These are phyloP conservation scores for Ophiognomonia clavigignenti-juglandacearum DNA, from an alignment of 2,329 filamentous ascomycete species.

Conservation along the genomic window DNA sequence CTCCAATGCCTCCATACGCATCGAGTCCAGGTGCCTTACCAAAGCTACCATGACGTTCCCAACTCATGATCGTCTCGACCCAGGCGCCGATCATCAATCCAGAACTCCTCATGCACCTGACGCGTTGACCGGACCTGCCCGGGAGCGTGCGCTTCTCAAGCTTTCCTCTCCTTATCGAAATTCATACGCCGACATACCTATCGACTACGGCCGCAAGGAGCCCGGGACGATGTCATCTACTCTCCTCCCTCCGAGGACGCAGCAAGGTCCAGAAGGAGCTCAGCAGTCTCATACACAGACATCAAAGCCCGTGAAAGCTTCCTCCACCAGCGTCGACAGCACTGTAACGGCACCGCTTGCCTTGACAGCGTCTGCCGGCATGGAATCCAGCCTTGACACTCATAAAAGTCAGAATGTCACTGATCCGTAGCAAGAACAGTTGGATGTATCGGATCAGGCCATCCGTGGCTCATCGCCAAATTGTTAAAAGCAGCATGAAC, in stretches of 20 bases:
- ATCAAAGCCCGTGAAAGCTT: too few species aligned
- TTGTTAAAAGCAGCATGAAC: slow-evolving; percentile 12
- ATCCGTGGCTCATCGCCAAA: slow-evolving; percentile 19
- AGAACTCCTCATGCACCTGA: too few species aligned
- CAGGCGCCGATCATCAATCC: too few species aligned
- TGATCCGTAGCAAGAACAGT: slow-evolving; percentile 8
- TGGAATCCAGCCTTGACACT: not conserved
- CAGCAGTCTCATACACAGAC: not conserved
- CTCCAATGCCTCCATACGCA: too few species aligned
- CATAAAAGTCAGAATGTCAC: not conserved
- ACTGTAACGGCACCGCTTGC: not conserved
- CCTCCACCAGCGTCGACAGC: not conserved
- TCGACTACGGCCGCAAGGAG: not conserved
- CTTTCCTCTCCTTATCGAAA: not conserved
- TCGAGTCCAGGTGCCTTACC: too few species aligned
- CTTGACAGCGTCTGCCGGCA: not conserved
- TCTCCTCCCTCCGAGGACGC: not conserved
- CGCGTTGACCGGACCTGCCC: not conserved
- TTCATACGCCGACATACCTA: not conserved
- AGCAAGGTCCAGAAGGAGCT: too few species aligned
- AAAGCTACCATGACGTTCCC: too few species aligned
- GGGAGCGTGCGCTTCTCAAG: not conserved
- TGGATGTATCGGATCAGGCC: slow-evolving; percentile 26
- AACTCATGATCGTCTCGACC: too few species aligned
- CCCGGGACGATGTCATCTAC: not conserved